Conservation (phyloP, 768 basidiomycete species). For the Hygrophoropsis aurantiaca region DNA sequence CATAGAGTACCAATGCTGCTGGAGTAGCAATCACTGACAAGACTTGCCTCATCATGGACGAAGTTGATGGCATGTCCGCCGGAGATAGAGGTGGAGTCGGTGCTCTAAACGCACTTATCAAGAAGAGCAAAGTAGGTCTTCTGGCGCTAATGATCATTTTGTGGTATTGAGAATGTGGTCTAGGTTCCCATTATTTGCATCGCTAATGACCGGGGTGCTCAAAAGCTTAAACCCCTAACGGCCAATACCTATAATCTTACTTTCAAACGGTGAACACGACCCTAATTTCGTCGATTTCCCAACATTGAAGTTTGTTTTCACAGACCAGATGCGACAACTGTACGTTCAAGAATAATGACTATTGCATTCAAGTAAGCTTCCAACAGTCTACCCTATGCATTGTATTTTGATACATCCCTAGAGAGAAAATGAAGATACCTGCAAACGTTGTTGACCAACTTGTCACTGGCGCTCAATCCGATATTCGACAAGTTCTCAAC, state of each 20-base stretch:
- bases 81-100: constrained; percentile 97
- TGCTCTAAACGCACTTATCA: constrained; percentile 87
- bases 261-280: constrained; percentile 66
- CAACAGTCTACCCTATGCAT: background rate
- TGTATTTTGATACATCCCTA: constrained; percentile 24
- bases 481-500: constrained; percentile 95
- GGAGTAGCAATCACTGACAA: constrained; percentile 77
- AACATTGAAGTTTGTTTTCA: constrained; percentile 8
- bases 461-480: constrained; percentile 84
- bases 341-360: constrained; percentile 85
- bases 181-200: constrained; percentile 98
- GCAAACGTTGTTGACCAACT: constrained; percentile 92
- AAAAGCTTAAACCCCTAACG: constrained; percentile 86
- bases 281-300: background rate
- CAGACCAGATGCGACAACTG: constrained; percentile 73
- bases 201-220: constrained; percentile 85
- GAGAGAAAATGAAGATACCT: constrained; percentile 92
- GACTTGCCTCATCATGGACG: constrained; percentile 96
- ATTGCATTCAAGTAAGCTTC: constrained; percentile 82
- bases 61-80: constrained; percentile 98
- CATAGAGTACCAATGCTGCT: constrained; percentile 58
- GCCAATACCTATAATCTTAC: constrained; percentile 69
- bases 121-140: constrained; percentile 76
- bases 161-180: background rate
- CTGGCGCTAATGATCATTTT: background rate